phyloP scores from a whole-genome alignment of 257 asterid genomes.

The Lavandula angustifolia region DNA sequence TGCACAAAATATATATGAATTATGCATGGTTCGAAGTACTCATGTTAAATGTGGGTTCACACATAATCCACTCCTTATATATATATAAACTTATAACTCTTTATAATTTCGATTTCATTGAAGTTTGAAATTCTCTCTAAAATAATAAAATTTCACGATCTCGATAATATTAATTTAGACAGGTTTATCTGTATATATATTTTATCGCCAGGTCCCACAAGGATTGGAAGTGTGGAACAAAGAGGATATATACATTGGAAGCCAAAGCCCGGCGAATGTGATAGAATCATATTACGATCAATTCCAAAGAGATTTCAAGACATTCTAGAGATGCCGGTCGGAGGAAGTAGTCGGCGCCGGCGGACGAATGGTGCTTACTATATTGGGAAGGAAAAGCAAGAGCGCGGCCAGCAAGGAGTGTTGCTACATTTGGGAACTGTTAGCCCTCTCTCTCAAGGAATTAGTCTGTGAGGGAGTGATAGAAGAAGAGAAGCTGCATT shows the following conservation, averaged over 20 bases:
- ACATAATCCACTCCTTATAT: too few species aligned
- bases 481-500: slow-evolving; percentile 46
- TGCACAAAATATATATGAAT: too few species aligned
- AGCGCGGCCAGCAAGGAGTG: slow-evolving; percentile 53
- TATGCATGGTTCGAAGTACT: too few species aligned
- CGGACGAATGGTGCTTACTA: slow-evolving; percentile 69
- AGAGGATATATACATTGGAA: slow-evolving; percentile 51
- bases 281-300: slow-evolving; percentile 54
- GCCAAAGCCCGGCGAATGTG: slow-evolving; percentile 46
- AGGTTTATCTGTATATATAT: too few species aligned
- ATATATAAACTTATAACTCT: too few species aligned
- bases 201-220: slow-evolving; percentile 41
- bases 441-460: slow-evolving; percentile 51
- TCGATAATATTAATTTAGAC: too few species aligned
- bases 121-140: too few species aligned
- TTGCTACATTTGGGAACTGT: slow-evolving; percentile 63
- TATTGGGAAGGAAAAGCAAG: slow-evolving; percentile 59
- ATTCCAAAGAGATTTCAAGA: slow-evolving; percentile 51
- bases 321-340: slow-evolving; percentile 53
- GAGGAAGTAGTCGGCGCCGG: slow-evolving; percentile 55
- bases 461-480: slow-evolving; percentile 54
- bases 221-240: slow-evolving; percentile 46
- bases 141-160: too few species aligned
- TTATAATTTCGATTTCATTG: too few species aligned
- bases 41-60: too few species aligned